Conservation (phyloP, 140 eudicot species). For the Flaveria floridana region DNA sequence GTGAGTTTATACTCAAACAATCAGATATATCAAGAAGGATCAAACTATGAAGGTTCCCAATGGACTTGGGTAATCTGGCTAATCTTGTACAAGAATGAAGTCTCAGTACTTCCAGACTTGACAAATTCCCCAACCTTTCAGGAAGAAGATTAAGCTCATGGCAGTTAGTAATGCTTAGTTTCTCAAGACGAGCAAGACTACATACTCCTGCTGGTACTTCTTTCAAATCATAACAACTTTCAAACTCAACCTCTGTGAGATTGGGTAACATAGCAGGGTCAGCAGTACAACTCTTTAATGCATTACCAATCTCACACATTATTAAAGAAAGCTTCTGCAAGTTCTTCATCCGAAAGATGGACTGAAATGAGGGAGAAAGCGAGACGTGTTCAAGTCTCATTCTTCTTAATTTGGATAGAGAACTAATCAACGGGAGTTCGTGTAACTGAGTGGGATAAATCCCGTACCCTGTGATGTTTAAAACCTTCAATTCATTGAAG, state of each 20-base stretch:
- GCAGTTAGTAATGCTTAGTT: slow-evolving; percentile 48
- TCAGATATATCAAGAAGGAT: slow-evolving; percentile 47
- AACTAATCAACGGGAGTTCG: slow-evolving; percentile 20
- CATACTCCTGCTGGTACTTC: slow-evolving; percentile 40
- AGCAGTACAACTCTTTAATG: slow-evolving; percentile 22
- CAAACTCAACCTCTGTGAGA: slow-evolving; percentile 42
- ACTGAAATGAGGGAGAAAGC: slow-evolving; percentile 27
- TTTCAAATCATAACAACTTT: slow-evolving; percentile 45
- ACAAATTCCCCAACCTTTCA: slow-evolving; percentile 34
- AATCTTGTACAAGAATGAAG: slow-evolving; percentile 48
- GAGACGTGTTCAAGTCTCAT: slow-evolving; percentile 44
- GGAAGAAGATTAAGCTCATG: slow-evolving; percentile 42
- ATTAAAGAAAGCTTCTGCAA: slow-evolving; percentile 44
- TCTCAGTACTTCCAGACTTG: slow-evolving; percentile 34
- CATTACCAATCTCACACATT: slow-evolving; percentile 43
- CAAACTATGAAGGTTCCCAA: slow-evolving; percentile 33
- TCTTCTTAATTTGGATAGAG: slow-evolving; percentile 33
- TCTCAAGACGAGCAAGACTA: slow-evolving; percentile 24
- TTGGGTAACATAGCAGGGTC: slow-evolving; percentile 33
- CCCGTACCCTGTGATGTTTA: slow-evolving; percentile 43
- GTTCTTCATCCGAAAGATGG: slow-evolving; percentile 27
- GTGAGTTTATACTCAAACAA: slow-evolving; percentile 38
- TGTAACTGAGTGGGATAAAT: slow-evolving; percentile 18
- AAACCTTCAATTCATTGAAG: slow-evolving; percentile 30
- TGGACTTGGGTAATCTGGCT: slow-evolving; percentile 30